These are phyloP conservation scores for Trichaptum fuscoviolaceum DNA, from an alignment of 768 basidiomycete genomes.

Conservation along the genomic window DNA sequence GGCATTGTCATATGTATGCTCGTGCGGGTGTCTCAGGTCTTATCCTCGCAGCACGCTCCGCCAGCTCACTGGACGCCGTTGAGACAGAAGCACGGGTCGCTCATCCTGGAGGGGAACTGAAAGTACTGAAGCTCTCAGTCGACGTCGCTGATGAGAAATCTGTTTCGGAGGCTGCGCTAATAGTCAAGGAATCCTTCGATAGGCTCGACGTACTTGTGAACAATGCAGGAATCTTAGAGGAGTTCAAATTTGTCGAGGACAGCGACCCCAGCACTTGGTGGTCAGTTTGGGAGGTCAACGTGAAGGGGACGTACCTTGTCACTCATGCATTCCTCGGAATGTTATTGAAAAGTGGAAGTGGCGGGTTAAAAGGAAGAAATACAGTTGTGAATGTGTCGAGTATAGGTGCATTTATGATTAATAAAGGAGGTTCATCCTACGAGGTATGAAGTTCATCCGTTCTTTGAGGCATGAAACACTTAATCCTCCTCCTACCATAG, in stretches of 20 bases:
- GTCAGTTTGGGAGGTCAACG: conserved; percentile 18
- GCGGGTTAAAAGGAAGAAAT: conserved; percentile 1
- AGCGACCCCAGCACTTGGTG: conserved; percentile 20
- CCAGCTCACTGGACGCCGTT: conserved; percentile 14
- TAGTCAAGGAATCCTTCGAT: conserved; percentile 20
- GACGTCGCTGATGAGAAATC: conserved; percentile 20
- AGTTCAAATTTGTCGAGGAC: conserved; percentile 6
- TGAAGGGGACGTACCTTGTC: conserved; percentile 19
- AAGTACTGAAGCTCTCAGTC: conserved; percentile 18
- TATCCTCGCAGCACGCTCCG: conserved; percentile 12
- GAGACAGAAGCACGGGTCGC: conserved; percentile 15
- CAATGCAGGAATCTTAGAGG: conserved; percentile 20
- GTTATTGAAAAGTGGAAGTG: conserved; percentile 7
- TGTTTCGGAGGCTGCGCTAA: conserved; percentile 20
- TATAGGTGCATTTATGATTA: conserved; percentile 5
- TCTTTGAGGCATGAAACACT: not conserved
- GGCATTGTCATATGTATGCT: conserved; percentile 21
- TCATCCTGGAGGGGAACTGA: conserved; percentile 5
- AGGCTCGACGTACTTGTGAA: conserved; percentile 24
- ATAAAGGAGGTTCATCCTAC: not conserved
- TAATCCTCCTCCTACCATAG: not conserved
- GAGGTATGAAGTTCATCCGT: not conserved
- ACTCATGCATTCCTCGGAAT: conserved; percentile 15
- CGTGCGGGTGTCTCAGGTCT: conserved; percentile 22
- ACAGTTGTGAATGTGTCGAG: conserved; percentile 6